Conservation (phyloP, 805 yeast genomes). For the Saccharomyces cerevisiae region DNA sequence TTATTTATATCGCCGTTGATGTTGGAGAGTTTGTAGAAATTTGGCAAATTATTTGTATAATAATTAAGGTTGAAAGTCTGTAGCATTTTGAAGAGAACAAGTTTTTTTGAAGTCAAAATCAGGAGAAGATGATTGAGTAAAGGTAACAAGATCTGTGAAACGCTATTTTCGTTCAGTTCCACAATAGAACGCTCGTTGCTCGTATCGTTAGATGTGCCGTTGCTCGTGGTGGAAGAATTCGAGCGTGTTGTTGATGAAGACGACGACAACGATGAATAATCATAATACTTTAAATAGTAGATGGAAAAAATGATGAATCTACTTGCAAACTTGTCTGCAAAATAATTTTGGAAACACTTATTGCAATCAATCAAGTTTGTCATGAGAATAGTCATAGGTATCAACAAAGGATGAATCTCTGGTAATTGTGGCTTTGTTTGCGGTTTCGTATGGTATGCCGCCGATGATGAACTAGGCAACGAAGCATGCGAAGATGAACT, state of each 20-base stretch:
- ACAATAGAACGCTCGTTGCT: background rate
- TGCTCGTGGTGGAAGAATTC: background rate
- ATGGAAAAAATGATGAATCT: slow-evolving; percentile 48
- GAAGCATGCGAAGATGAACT: slow-evolving; percentile 2
- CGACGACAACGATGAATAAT: slow-evolving; percentile 11
- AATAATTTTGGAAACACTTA: slow-evolving; percentile 39
- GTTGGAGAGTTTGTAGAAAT: slow-evolving; percentile 37
- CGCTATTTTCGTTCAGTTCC: background rate
- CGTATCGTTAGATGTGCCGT: background rate
- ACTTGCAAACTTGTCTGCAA: slow-evolving; percentile 40
- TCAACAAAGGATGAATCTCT: slow-evolving; percentile 40
- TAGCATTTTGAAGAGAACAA: slow-evolving; percentile 35
- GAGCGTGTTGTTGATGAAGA: slow-evolving; percentile 1
- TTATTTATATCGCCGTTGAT: slow-evolving; percentile 28
- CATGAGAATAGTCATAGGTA: slow-evolving; percentile 52
- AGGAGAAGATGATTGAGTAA: slow-evolving; percentile 45
- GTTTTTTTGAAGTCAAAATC: slow-evolving; percentile 38
- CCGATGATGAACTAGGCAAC: background rate
- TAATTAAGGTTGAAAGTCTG: slow-evolving; percentile 37
- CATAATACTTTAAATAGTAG: slow-evolving; percentile 47
- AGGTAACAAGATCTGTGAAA: slow-evolving; percentile 33
- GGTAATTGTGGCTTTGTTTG: slow-evolving; percentile 19
- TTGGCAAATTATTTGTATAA: slow-evolving; percentile 46
- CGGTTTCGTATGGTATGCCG: background rate
- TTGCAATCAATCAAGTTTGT: slow-evolving; percentile 80